Conservation (phyloP, 2,329 filamentous ascomycete species). For the Ilyonectria sp. region DNA sequence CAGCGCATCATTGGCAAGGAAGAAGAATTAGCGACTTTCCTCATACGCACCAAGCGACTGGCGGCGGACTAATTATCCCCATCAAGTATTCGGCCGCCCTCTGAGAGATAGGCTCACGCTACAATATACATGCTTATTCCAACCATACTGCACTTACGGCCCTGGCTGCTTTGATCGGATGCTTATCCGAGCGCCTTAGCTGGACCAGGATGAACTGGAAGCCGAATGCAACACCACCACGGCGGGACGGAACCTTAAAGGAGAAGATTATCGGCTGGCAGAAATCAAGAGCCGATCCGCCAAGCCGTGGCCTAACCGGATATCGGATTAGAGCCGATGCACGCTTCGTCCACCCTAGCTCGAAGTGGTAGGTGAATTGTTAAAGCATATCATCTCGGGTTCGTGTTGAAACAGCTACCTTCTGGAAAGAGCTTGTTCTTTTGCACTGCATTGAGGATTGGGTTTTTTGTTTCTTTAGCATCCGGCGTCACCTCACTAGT, state of each 20-base stretch:
- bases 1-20: too few species aligned
- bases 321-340: neutral
- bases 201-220: neutral
- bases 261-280: neutral
- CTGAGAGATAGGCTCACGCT: neutral
- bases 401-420: neutral
- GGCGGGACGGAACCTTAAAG: neutral
- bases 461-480: neutral
- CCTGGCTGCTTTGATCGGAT: neutral
- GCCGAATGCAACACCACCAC: neutral
- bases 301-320: slow-evolving; percentile 1
- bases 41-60: too few species aligned
- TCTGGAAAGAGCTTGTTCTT: slow-evolving; percentile 4
- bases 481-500: slow-evolving; percentile 23
- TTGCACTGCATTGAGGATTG: neutral
- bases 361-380: neutral
- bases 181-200: neutral
- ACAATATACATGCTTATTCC: neutral
- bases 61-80: too few species aligned
- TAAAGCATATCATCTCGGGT: neutral
- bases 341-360: neutral
- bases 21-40: too few species aligned
- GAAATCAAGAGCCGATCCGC: neutral
- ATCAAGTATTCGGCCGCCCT: too few species aligned
- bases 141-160: neutral